A percentile compares a stretch with the other conserved stretches of the same genome.
Conservation (phyloP, 2,329 filamentous ascomycete genomes). For the Verticillium tricorpus region DNA sequence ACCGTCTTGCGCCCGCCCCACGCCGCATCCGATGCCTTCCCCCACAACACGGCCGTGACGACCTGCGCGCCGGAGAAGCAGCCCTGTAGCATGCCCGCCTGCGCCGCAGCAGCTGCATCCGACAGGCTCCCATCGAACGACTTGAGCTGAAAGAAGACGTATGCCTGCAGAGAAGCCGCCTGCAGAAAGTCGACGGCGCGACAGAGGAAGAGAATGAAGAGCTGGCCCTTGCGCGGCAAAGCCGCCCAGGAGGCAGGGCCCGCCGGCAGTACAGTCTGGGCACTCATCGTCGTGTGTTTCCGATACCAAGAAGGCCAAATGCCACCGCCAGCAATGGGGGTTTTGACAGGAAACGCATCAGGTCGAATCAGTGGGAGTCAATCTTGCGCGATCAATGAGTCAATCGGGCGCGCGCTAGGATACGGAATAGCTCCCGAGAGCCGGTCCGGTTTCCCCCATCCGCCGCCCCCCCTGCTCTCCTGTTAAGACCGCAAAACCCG, state of each 20-base stretch:
- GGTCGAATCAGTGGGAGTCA: too few relatives aligned
- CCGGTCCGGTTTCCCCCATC: neutral
- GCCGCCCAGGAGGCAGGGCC: constrained; percentile 56
- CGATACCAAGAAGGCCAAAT: too few relatives aligned
- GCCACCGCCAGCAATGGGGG: too few relatives aligned
- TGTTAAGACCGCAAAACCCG: neutral
- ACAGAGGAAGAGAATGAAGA: constrained; percentile 64
- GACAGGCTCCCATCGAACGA: constrained; percentile 55
- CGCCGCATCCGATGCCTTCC: constrained; percentile 26
- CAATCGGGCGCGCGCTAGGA: too few relatives aligned
- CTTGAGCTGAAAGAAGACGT: constrained; percentile 72
- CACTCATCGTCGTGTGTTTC: neutral
- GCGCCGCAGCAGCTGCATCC: constrained; percentile 48
- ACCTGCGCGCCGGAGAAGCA: constrained; percentile 72
- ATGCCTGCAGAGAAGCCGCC: constrained; percentile 63
- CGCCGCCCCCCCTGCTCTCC: neutral
- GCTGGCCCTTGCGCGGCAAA: constrained; percentile 66
- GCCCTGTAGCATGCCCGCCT: constrained; percentile 50
- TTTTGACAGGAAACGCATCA: too few relatives aligned
- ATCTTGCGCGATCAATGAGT: too few relatives aligned
- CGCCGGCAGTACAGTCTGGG: neutral
- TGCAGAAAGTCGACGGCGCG: constrained; percentile 71
- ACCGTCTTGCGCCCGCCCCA: constrained; percentile 63
- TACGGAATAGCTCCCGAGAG: too few relatives aligned
- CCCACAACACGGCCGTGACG: constrained; percentile 61